phyloP scores from a whole-genome alignment of 202 grass and related monocot species.

The Musa balbisiana region DNA sequence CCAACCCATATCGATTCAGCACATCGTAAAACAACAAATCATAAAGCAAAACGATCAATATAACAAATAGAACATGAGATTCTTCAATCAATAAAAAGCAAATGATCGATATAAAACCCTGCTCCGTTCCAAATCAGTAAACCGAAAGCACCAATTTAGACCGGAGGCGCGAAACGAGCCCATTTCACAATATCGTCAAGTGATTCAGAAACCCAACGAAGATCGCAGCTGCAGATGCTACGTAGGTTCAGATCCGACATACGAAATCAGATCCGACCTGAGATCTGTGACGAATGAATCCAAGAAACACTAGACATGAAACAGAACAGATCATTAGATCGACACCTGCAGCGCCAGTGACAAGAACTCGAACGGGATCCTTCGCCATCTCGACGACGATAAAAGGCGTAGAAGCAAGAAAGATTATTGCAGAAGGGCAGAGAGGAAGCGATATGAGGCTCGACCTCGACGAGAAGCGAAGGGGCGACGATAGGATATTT shows the following conservation, averaged over 20 bases:
- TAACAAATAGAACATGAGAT: background rate
- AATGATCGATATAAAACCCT: background rate
- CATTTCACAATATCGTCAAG: background rate
- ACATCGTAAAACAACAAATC: background rate
- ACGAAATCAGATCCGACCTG: background rate
- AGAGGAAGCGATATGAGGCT: background rate
- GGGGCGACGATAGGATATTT: background rate
- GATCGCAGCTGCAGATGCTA: too few species aligned
- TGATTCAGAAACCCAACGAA: too few species aligned
- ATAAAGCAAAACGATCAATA: background rate
- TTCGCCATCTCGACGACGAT: slow-evolving; percentile 56
- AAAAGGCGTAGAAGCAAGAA: background rate
- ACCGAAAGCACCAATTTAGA: background rate
- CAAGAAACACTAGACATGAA: too few species aligned
- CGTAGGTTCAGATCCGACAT: too few species aligned
- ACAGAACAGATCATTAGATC: background rate
- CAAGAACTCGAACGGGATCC: slow-evolving; percentile 93
- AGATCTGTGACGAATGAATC: background rate
- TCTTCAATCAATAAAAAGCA: background rate
- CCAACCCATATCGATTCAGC: background rate
- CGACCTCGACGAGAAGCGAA: background rate
- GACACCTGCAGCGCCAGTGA: slow-evolving; percentile 97
- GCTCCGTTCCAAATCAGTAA: too few species aligned
- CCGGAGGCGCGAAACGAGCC: background rate
- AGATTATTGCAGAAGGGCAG: slow-evolving; percentile 10